Percentiles rank a stretch among this genome's conserved stretches.
Evolutionary conservation across 805 yeast species (phyloP).

Genomic region (Scheffersomyces amazonensis): DNA sequence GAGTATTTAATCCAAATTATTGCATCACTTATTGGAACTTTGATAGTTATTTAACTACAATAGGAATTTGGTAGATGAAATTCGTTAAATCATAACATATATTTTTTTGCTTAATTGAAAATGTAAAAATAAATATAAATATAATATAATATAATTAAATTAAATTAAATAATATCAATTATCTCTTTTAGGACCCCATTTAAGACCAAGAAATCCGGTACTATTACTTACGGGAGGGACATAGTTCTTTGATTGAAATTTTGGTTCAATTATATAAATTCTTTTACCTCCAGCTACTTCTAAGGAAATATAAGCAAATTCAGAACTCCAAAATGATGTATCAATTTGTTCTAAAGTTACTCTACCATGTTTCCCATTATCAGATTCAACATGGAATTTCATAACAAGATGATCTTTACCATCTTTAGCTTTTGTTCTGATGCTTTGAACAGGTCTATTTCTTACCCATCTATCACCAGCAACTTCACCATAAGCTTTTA

Average conservation of each 20-base stretch:
- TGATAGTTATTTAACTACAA: too few relatives aligned
- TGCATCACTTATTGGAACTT: too few relatives aligned
- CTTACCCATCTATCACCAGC: constrained; percentile 78
- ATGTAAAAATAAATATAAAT: too few relatives aligned
- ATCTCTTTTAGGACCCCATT: constrained; percentile 80
- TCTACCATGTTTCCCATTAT: constrained; percentile 55
- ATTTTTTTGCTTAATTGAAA: too few relatives aligned
- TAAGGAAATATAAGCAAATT: constrained; percentile 67
- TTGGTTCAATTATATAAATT: constrained; percentile 67
- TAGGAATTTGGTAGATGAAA: too few relatives aligned
- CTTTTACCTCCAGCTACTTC: constrained; percentile 73
- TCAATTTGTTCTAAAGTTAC: constrained; percentile 82
- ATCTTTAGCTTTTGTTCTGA: constrained; percentile 62
- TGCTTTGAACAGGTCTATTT: constrained; percentile 77
- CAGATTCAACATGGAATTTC: constrained; percentile 85
- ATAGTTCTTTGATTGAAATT: constrained; percentile 41
- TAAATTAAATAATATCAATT: constrained; percentile 5
- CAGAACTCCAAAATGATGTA: constrained; percentile 60
- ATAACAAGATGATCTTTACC: constrained; percentile 79
- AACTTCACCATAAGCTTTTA: constrained; percentile 81
- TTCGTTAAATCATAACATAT: too few relatives aligned
- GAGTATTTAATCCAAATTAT: too few relatives aligned
- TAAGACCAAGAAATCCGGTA: constrained; percentile 72
- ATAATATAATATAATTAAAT: too few relatives aligned
- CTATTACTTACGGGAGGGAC: constrained; percentile 35